These are phyloP conservation scores for Leonotis leonurus DNA, from an alignment of 257 asterid genomes.

Conservation along the genomic window DNA sequence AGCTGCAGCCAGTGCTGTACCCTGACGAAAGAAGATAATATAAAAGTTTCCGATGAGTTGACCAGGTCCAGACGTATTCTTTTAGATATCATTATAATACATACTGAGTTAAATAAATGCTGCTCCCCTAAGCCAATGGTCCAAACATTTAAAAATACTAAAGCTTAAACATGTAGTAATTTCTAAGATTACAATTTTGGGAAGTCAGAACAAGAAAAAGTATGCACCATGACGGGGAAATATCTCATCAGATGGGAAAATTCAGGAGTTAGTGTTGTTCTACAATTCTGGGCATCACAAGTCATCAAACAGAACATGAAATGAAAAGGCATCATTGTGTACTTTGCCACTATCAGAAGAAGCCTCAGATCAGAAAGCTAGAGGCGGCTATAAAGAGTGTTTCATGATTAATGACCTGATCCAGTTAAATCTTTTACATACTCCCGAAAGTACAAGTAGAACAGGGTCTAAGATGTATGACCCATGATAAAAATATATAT, in stretches of 20 bases:
- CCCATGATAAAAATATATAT: no score
- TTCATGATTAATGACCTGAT: background rate
- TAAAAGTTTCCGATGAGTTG: background rate
- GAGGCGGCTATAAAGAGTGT: background rate
- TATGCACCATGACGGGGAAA: background rate
- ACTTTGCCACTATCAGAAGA: background rate
- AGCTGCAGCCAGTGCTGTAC: constrained; percentile 87
- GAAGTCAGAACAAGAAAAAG: background rate
- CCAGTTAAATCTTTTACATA: background rate
- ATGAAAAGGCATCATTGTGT: no score
- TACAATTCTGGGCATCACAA: background rate
- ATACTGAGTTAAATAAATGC: background rate
- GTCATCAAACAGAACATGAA: background rate
- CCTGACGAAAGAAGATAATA: constrained; percentile 37
- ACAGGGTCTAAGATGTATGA: background rate
- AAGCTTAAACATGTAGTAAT: no score
- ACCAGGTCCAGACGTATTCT: no score
- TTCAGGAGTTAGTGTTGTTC: background rate
- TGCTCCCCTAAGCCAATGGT: background rate
- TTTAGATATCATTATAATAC: no score
- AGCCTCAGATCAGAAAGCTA: background rate
- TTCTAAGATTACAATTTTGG: no score
- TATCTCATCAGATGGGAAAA: background rate
- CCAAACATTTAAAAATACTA: background rate
- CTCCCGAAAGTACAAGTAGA: background rate